phyloP scores from a whole-genome alignment of 305 asterid species.

The Ilex paraguariensis region DNA sequence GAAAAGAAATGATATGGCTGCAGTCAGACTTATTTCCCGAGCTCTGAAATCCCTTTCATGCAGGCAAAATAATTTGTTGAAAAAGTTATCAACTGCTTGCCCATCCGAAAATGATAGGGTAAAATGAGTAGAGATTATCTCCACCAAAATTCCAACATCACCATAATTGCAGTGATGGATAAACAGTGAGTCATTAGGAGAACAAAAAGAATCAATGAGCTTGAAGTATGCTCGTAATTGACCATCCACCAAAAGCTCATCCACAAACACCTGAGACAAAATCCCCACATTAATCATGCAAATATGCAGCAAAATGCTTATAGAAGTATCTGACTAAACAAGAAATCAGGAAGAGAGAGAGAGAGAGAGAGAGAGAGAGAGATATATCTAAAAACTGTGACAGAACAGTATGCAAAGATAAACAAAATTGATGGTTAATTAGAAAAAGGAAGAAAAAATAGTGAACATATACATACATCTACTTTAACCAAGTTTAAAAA shows the following conservation, averaged over 20 bases:
- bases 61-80: conserved; percentile 38
- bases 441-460: too few relatives aligned
- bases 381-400: too few relatives aligned
- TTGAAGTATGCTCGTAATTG: conserved; percentile 39
- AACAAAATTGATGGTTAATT: too few relatives aligned
- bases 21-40: conserved; percentile 46
- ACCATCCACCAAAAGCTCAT: conserved; percentile 61
- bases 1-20: conserved; percentile 59
- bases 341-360: too few relatives aligned
- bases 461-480: too few relatives aligned
- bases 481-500: too few relatives aligned
- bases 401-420: too few relatives aligned
- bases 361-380: too few relatives aligned
- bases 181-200: conserved; percentile 28
- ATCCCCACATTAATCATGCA: conserved; percentile 15
- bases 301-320: conserved; percentile 1
- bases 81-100: conserved; percentile 42
- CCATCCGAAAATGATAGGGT: conserved; percentile 51
- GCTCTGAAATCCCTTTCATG: conserved; percentile 32
- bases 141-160: conserved; percentile 50
- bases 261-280: conserved; percentile 58
- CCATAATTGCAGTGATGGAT: conserved; percentile 29
- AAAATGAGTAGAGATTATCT: conserved; percentile 58
- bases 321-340: background rate
- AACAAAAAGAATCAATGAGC: conserved; percentile 39